Evolutionary conservation across 768 basidiomycete genomes (phyloP).

Genomic region (Pholiota molesta): DNA sequence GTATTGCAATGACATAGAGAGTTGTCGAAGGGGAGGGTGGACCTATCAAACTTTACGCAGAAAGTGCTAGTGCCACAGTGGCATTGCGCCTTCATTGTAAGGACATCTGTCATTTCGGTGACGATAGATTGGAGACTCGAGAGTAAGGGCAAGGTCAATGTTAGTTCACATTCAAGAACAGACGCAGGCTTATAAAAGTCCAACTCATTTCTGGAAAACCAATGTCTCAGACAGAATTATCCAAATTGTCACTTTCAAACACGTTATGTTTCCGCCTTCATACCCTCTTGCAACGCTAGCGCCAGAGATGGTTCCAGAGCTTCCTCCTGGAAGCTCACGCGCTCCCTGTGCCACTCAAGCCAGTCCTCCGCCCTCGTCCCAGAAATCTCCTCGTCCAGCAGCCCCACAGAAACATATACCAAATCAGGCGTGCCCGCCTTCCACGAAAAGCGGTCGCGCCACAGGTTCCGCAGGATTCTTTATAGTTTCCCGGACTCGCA

Average conservation of each 20-base stretch:
- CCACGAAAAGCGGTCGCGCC: constrained; percentile 35
- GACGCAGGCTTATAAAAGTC: neutral
- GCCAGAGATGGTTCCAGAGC: constrained; percentile 13
- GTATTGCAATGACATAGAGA: constrained; percentile 30
- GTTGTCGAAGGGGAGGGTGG: constrained; percentile 22
- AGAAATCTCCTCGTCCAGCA: constrained; percentile 28
- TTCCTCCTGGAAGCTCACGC: constrained; percentile 20
- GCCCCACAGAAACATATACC: constrained; percentile 29
- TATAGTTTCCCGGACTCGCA: constrained; percentile 30
- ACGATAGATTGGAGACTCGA: neutral
- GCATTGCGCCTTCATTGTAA: neutral
- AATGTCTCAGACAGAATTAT: constrained; percentile 3
- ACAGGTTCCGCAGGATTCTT: constrained; percentile 33
- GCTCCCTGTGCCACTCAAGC: constrained; percentile 27
- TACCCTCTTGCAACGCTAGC: constrained; percentile 14
- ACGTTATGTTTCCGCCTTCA: constrained; percentile 3
- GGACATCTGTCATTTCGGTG: neutral
- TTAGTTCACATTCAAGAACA: neutral
- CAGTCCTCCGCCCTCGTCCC: constrained; percentile 30
- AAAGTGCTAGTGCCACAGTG: neutral
- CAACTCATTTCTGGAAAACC: neutral
- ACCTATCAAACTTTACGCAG: constrained; percentile 26
- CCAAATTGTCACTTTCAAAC: neutral
- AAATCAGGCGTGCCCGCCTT: constrained; percentile 23
- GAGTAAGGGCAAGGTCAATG: neutral